Conservation (phyloP, 1,284 basidiomycete genomes). For the Grifola frondosa region DNA sequence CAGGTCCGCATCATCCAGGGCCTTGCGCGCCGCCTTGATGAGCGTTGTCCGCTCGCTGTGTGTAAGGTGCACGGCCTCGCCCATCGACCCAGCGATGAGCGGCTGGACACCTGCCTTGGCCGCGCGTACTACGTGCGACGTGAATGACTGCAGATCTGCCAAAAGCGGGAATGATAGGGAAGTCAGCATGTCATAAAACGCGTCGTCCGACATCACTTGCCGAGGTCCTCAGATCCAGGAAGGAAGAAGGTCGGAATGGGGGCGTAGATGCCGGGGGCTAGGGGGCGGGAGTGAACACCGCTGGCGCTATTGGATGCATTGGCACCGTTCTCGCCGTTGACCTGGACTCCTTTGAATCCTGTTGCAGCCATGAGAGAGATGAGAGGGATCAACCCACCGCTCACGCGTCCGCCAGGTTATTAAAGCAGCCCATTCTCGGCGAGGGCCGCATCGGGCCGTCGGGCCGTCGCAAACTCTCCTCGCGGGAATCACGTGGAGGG, state of each 20-base stretch:
- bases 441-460: no score
- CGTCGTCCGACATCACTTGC: conserved; percentile 40
- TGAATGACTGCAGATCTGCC: conserved; percentile 70
- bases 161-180: not conserved
- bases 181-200: not conserved
- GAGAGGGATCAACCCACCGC: no score
- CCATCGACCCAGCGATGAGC: conserved; percentile 80
- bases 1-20: conserved; percentile 67
- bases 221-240: conserved; percentile 73
- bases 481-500: no score
- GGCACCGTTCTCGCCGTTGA: conserved; percentile 19
- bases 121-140: conserved; percentile 68
- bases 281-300: conserved; percentile 41
- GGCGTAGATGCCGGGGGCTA: conserved; percentile 79
- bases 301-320: conserved; percentile 1
- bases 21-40: conserved; percentile 67
- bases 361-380: conserved; percentile 5
- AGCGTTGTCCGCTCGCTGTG: conserved; percentile 68
- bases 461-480: no score
- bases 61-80: conserved; percentile 78
- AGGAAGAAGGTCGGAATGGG: conserved; percentile 86
- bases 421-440: no score
- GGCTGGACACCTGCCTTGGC: conserved; percentile 74
- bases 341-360: conserved; percentile 3
- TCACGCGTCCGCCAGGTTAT: no score